Base-by-base conservation (phyloP, 2,329 filamentous ascomycete species). In the Aureobasidium subglaciale region DNA sequence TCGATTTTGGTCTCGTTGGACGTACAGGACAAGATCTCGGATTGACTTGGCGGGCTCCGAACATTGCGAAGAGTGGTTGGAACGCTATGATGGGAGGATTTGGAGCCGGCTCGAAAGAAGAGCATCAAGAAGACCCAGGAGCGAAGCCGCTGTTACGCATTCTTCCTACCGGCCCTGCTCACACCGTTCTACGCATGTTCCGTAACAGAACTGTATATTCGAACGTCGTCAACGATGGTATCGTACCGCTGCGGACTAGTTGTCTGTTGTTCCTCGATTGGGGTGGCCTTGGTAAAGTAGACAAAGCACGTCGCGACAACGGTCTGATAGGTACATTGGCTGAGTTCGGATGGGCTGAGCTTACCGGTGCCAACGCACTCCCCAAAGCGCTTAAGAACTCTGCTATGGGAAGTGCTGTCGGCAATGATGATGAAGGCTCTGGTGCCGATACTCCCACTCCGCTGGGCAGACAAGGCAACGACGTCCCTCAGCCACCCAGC, bases 201-300 rank as follows among this genome's bases (percentile, higher is more conserved):
- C 79, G 89, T 20, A 95, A 95, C 68, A 80, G 92, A 15, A 97
- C 93, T 0, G 78, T 96, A 1, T 97, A 97, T 69, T 96, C 91
- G 2, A 97, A 97, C 65, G 91, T 97, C 11, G 92, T 97, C 62
- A 97, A 97, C 66, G 92, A 97, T 71, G 92, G 91, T 3, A 96
- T 99, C 62, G 93, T 99, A 4, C 93, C 93, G 2, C 74, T 99
- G 30, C 84, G 93, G 20, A 99, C 93, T 4, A 97, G 92, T 60
- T 99, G 92, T 69, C 76, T 99, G n/a, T 73, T 99, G 5, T 99
- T 99, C 65, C 75, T 99, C 1, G 93, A 99, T 68, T 99, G 93
- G 93, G 87, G 91, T 71, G 93, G 93, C 0, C 75, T 99, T 3
- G 92, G 87, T 5, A 86, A 90, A 35, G 93, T 99, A 1, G 90